Base-by-base conservation (phyloP, 2,329 filamentous ascomycete genomes). In the Fusarium oxysporum region DNA sequence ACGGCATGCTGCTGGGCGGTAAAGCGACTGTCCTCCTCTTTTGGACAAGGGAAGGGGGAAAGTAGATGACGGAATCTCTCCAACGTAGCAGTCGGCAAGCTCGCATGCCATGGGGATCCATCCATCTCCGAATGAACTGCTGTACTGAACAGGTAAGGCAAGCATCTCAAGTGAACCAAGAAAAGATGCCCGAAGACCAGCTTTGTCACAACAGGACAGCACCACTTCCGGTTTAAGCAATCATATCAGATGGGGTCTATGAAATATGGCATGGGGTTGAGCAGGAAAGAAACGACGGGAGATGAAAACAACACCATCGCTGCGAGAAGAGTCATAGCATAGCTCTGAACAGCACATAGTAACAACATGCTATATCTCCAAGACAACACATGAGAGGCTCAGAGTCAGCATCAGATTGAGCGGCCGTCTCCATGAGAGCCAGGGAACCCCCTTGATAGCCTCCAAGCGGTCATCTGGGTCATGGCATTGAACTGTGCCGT, bases 321-420 rank as follows among this genome's bases (percentile, higher is more conserved):
- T 60, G 67, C 71, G 65, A 65, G 58, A 48, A 61, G 50, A 41
- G 65, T 65, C 71, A 73, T 58, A 41, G 45, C 62, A 72, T 55
- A 62, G 40, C 35, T 38, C 45, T 68, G 33, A 38, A 58, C 62
- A 74, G 50, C 71, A 64, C 57, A 64, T 33, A 41, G 50, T 32
- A 45, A 56, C 44, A 69, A 53, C 66, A 69, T 54, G 45, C 70
- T 73, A 68, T 65, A 41, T 48, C 44, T 50, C 62, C 66, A 67
- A 48, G 47, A 68, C 70, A 73, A 68, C 70, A 62, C 57, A 72
- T 53, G 70, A 72, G 60, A 62, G 63, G 33, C 48, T 38, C 62
- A 67, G 30, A 51, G 54, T 32, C 53, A 62, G 64, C 68, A 61
- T 54, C 62, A 68, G 58, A 73, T 74, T 38, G 50, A 58, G 60